These are phyloP conservation scores for Mucor lusitanicus DNA, from an alignment of 371 early-diverging fungal genomes.

Conservation along the genomic window DNA sequence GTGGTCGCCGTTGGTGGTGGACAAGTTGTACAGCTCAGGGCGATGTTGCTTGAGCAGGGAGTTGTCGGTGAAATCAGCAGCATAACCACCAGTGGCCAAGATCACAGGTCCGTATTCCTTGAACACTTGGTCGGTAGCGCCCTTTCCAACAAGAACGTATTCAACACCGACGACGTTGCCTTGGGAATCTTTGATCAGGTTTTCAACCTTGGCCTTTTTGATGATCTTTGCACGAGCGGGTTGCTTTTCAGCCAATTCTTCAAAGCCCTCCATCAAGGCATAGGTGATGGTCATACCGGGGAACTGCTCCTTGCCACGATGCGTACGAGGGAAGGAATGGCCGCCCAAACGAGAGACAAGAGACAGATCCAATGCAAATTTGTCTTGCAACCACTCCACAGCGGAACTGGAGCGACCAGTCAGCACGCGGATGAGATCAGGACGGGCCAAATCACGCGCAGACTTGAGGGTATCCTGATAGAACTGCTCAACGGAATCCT, in stretches of 20 bases:
- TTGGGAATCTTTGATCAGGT: slow-evolving; percentile 59
- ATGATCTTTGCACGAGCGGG: slow-evolving; percentile 77
- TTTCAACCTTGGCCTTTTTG: slow-evolving; percentile 78
- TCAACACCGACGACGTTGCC: slow-evolving; percentile 80
- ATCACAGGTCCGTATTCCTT: slow-evolving; percentile 80
- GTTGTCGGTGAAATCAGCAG: slow-evolving; percentile 71
- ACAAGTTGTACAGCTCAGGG: slow-evolving; percentile 66
- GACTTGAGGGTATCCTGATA: slow-evolving; percentile 88
- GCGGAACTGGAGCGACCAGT: slow-evolving; percentile 85
- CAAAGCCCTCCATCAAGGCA: slow-evolving; percentile 86
- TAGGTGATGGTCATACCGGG: slow-evolving; percentile 97
- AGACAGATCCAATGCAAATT: slow-evolving; percentile 85
- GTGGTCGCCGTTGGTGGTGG: slow-evolving; percentile 94
- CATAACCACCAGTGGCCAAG: slow-evolving; percentile 94
- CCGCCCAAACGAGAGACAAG: slow-evolving; percentile 92
- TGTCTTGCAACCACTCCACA: slow-evolving; percentile 92
- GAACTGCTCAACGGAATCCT: slow-evolving; percentile 88
- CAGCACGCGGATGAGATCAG: slow-evolving; percentile 85
- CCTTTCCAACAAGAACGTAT: slow-evolving; percentile 63
- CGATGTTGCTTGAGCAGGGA: slow-evolving; percentile 71
- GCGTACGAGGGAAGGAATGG: slow-evolving; percentile 87
- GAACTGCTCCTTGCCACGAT: slow-evolving; percentile 93
- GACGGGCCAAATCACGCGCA: slow-evolving; percentile 84
- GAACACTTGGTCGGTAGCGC: slow-evolving; percentile 55
- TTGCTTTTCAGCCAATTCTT: slow-evolving; percentile 69